Percentiles rank a stretch among this genome's conserved stretches.
These are phyloP conservation scores for Alternaria viburni DNA, from an alignment of 2,329 filamentous ascomycete genomes.

Conservation along the genomic window DNA sequence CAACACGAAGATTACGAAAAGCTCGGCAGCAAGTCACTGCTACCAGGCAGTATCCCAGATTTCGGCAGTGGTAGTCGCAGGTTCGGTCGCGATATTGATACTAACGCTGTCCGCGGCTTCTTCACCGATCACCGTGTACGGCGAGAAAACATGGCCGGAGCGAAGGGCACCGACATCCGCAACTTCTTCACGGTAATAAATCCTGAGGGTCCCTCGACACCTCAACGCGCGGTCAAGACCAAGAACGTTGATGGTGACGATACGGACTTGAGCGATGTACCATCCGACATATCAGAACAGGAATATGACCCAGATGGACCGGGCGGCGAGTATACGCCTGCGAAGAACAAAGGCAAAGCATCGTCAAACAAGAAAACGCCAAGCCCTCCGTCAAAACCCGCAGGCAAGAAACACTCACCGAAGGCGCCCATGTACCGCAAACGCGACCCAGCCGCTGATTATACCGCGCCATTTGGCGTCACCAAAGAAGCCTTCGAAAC, in stretches of 20 bases:
- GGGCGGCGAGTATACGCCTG: not conserved
- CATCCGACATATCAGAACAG: not conserved
- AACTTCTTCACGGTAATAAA: not conserved
- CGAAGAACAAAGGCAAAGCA: not conserved
- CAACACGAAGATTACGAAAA: not conserved
- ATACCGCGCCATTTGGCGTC: not conserved
- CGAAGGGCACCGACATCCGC: not conserved
- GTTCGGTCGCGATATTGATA: constrained; percentile 5
- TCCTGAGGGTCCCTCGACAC: not conserved
- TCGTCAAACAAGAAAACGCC: not conserved
- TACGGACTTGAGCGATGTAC: not conserved
- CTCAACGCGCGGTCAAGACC: not conserved
- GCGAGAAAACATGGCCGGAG: not conserved
- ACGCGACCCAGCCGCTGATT: not conserved
- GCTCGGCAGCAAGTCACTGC: not conserved
- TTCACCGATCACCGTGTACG: not conserved
- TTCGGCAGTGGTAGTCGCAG: not conserved
- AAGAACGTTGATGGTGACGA: not conserved
- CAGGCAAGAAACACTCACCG: not conserved
- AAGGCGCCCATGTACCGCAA: constrained; percentile 11
- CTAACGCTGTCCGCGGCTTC: constrained; percentile 1
- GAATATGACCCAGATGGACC: not conserved
- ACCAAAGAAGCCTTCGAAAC: constrained; percentile 5
- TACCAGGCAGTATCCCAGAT: not conserved
- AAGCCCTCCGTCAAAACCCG: not conserved